Evolutionary conservation across 2,329 filamentous ascomycete genomes (phyloP), one percentile per base, ranked within the genome.

Genomic region (Furcasterigmium sp.): DNA sequence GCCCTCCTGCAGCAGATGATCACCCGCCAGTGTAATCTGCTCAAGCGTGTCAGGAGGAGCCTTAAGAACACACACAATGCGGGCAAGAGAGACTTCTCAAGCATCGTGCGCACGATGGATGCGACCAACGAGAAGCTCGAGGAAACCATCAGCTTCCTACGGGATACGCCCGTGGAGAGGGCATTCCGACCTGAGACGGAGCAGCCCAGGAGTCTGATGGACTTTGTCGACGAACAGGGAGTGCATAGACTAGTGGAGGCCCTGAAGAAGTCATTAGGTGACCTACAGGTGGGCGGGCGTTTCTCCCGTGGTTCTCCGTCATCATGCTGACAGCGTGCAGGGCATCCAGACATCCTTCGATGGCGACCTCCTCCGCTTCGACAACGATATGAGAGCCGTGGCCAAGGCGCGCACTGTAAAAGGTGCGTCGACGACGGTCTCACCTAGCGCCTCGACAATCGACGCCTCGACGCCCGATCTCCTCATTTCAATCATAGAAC

Each of bases 141-240:
- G 55, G 69, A 72, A 14, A 89, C 84, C 3, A 80, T 91, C 68
- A 68, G 73, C 26, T 73, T 80, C 49, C 68, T 91, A 36, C 72
- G 78, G 19, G 70, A 73, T 7, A 87, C 82, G 2, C 68, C 72
- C 4, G 84, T 91, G 3, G 79, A 87, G 46, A 65, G 72, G 23
- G 69, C 73, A 3, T 80, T 89, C 39, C 73, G 83, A 41, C 82
- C 83, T 0, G 62, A 58, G 1, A 73, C 70, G 2, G 78, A 82
- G 52, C 71, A 71, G 42, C 70, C 73, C 42, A 82, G 82, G 59
- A 84, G 72, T 37, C 63, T 91, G 47, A 73, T 86, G 49, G 85
- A 91, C 56, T 91, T 91, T 63, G 80, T 91, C 37, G 85, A 91
- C 54, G 85, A 86, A 57, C 70, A 76, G 10, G 79, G 77, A 50